A percentile compares a stretch with the other conserved stretches of the same genome.
Conservation (phyloP, 371 early-diverging fungal species). For the Mortierella sp. region DNA sequence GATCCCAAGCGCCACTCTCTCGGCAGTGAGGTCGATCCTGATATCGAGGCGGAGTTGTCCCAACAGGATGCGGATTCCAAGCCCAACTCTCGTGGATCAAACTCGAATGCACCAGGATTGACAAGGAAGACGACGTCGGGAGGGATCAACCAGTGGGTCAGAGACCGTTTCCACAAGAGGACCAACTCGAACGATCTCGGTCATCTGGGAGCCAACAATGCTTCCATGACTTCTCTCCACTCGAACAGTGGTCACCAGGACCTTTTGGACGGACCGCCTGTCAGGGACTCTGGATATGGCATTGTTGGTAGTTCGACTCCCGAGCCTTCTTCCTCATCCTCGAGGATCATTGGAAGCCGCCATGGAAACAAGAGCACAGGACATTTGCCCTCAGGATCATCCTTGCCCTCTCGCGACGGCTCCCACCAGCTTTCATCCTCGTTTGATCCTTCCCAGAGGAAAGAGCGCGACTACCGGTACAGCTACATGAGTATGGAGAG, state of each 20-base stretch:
- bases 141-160: slow-evolving; percentile 47
- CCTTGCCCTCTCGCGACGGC: slow-evolving; percentile 2
- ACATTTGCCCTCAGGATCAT: slow-evolving; percentile 37
- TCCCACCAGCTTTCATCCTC: slow-evolving; percentile 21
- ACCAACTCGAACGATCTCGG: slow-evolving; percentile 40
- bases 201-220: slow-evolving; percentile 10
- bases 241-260: slow-evolving; percentile 2
- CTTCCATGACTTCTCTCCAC: slow-evolving; percentile 19
- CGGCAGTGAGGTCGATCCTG: slow-evolving; percentile 35
- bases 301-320: slow-evolving; percentile 9
- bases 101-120: not conserved
- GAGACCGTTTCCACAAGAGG: slow-evolving; percentile 48
- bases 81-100: slow-evolving; percentile 20
- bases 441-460: slow-evolving; percentile 25
- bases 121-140: slow-evolving; percentile 8
- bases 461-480: slow-evolving; percentile 30
- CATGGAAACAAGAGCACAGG: slow-evolving; percentile 51
- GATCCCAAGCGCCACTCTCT: slow-evolving; percentile 29
- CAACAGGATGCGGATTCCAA: slow-evolving; percentile 15
- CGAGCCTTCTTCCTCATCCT: slow-evolving; percentile 2
- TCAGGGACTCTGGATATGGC: slow-evolving; percentile 49
- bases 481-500: slow-evolving; percentile 54
- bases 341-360: slow-evolving; percentile 26
- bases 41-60: slow-evolving; percentile 21
- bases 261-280: slow-evolving; percentile 2